Percentiles rank a stretch among this genome's conserved stretches.
phyloP scores from a whole-genome alignment of 2,329 filamentous ascomycete genomes.

The Pseudogymnoascus sp. region DNA sequence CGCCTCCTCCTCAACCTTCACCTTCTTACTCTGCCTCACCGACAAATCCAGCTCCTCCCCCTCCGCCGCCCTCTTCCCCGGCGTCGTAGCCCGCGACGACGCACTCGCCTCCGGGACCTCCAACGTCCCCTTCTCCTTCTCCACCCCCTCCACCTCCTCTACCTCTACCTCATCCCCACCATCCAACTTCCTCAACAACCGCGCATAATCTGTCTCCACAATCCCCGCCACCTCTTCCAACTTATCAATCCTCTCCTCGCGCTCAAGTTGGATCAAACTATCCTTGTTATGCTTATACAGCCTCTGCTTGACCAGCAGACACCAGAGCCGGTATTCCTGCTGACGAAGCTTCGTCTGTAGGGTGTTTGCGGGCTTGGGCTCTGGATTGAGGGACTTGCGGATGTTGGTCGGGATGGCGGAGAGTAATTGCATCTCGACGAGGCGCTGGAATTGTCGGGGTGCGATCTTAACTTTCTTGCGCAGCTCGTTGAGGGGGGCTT shows the following conservation, averaged over 20 bases:
- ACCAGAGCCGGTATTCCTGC: constrained; percentile 61
- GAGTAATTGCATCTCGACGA: constrained; percentile 69
- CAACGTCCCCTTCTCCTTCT: constrained; percentile 32
- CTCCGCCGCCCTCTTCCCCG: constrained; percentile 34
- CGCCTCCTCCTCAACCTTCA: constrained; percentile 2
- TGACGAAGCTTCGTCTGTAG: constrained; percentile 43
- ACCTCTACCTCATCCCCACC: constrained; percentile 25
- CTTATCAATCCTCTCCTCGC: constrained; percentile 59
- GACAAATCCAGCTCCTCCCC: constrained; percentile 24
- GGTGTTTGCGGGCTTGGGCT: constrained; percentile 32
- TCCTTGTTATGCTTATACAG: constrained; percentile 69
- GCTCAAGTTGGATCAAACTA: constrained; percentile 59
- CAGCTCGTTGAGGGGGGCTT: constrained; percentile 45
- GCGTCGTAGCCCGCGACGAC: constrained; percentile 22
- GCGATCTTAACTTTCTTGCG: constrained; percentile 60
- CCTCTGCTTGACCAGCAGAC: constrained; percentile 65
- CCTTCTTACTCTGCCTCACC: constrained; percentile 7
- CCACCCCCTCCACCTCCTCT: constrained; percentile 34
- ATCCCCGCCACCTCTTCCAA: constrained; percentile 59
- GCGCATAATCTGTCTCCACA: constrained; percentile 66
- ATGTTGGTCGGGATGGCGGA: constrained; percentile 48
- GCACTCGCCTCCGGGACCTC: constrained; percentile 40
- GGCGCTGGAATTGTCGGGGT: constrained; percentile 63
- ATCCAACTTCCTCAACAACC: constrained; percentile 38
- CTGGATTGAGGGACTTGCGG: constrained; percentile 41